Evolutionary conservation across 768 basidiomycete genomes (phyloP).

Genomic region (Cytidiella melzeri): DNA sequence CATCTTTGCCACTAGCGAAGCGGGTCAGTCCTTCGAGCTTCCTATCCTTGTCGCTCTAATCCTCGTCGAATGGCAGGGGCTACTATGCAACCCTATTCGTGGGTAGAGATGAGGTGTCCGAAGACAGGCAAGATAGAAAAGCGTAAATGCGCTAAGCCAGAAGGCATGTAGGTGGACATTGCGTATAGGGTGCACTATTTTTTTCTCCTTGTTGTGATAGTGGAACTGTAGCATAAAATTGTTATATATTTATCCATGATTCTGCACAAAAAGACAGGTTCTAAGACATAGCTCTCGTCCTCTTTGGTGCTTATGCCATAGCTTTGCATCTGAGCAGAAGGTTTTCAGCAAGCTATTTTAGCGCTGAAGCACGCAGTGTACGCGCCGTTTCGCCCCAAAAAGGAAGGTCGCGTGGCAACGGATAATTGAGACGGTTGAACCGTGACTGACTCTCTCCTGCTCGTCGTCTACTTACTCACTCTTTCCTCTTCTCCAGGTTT

Average conservation of each 20-base stretch:
- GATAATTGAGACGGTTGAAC: constrained; percentile 14
- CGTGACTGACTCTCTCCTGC: constrained; percentile 15
- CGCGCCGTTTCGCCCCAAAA: constrained; percentile 11
- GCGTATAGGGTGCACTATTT: neutral
- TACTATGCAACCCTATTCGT: constrained; percentile 80
- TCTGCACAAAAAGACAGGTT: no score
- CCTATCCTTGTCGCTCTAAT: neutral
- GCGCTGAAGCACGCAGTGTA: neutral
- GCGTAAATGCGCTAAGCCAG: constrained; percentile 84
- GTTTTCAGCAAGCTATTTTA: no score
- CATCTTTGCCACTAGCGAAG: constrained; percentile 85
- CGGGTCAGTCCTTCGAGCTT: constrained; percentile 41
- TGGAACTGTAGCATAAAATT: no score
- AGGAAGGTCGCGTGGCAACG: constrained; percentile 21
- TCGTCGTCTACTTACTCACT: neutral
- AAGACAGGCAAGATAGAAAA: constrained; percentile 75
- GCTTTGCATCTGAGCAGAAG: no score
- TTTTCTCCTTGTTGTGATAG: no score
- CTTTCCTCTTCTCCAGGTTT: neutral
- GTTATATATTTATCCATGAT: no score
- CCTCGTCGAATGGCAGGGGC: constrained; percentile 41
- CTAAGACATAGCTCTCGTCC: no score
- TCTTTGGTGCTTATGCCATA: no score
- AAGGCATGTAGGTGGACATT: constrained; percentile 38
- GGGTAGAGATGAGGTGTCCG: constrained; percentile 89